Base-by-base conservation (phyloP, 202 grass and related monocot genomes). In the Carex arenaria region DNA sequence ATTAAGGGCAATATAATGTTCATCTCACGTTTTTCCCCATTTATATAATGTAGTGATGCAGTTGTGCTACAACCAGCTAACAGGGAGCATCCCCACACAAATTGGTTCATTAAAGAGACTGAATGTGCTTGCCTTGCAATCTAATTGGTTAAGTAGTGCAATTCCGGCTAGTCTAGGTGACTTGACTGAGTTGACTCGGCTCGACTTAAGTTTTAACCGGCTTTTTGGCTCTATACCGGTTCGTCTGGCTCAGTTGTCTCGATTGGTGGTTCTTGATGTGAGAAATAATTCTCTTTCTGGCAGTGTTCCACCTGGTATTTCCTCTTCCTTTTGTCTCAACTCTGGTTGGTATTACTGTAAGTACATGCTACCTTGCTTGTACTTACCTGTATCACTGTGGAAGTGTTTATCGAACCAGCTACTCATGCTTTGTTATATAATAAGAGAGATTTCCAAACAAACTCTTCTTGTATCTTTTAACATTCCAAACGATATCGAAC, bases 201-300 rank as follows among this genome's bases (percentile, higher is more conserved):
- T 98, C 5, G 91, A 98, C 82, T 66, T 98, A 77, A 93, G 93
- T 83, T 95, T 89, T 73, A 98, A 98, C 55, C 5, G 4, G 49
- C 93, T 98, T 69, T 95, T 98, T 82, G 89, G 95, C 56, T 89
- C 95, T 61, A 93, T 98, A 54, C 95, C 93, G 19, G 86, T 93
- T 42, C 89, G 87, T 60, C 68, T 98, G 49, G 91, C 93, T 31
- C 91, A 66, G 55, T 84, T 95, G 61, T 88, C 86, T 80, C 77
- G 45, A 14, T 81, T 98, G 82, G 68, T 68, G 0, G 80, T 89
- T 11, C 68, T 98, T 42, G 95, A 98, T 88, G 89, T 98, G 79
- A 87, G 86, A 84, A 95, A 95, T 57, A 98, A 98, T 90, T 93
- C 93, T 14, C 93, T 98, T 82, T 95, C 93, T 57, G 93, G 95